Evolutionary conservation across 768 basidiomycete genomes (phyloP).

Genomic region (Pluteus cervinus): DNA sequence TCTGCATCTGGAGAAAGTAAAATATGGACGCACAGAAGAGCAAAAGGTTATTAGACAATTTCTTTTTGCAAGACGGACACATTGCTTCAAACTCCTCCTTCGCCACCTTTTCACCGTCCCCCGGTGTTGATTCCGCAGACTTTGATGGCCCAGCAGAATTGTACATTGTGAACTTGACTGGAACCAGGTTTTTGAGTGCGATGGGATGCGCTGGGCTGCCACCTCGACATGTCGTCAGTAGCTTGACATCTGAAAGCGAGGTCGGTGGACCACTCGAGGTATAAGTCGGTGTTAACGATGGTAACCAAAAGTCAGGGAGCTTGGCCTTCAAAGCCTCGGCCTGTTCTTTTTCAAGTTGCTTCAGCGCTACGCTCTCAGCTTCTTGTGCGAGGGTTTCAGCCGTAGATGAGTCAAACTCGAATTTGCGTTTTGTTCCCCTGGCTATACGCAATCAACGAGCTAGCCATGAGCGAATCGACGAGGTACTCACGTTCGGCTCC

Average conservation of each 20-base stretch:
- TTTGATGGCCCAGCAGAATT: constrained; percentile 29
- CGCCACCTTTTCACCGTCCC: constrained; percentile 28
- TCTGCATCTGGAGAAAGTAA: background rate
- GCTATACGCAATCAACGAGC: constrained; percentile 24
- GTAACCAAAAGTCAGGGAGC: constrained; percentile 96
- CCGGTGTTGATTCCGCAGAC: constrained; percentile 32
- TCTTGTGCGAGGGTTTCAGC: constrained; percentile 69
- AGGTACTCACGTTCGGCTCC: constrained; percentile 19
- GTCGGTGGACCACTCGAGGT: constrained; percentile 53
- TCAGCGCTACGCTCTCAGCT: constrained; percentile 85
- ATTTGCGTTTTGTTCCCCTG: constrained; percentile 75
- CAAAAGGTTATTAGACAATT: constrained; percentile 70
- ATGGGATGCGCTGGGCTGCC: constrained; percentile 74
- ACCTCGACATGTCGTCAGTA: constrained; percentile 86
- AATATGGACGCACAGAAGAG: constrained; percentile 65
- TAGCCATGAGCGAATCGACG: background rate
- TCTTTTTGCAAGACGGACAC: constrained; percentile 86
- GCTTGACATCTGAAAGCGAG: constrained; percentile 73
- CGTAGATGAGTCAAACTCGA: constrained; percentile 69
- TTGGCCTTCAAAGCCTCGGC: constrained; percentile 81
- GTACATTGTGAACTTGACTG: constrained; percentile 72
- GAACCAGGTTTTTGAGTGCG: constrained; percentile 70
- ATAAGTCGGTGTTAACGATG: constrained; percentile 84
- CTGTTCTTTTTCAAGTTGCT: constrained; percentile 78
- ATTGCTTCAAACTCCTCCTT: constrained; percentile 61